Conservation (phyloP, 306 rosid genomes). For the Quercus parvula region DNA sequence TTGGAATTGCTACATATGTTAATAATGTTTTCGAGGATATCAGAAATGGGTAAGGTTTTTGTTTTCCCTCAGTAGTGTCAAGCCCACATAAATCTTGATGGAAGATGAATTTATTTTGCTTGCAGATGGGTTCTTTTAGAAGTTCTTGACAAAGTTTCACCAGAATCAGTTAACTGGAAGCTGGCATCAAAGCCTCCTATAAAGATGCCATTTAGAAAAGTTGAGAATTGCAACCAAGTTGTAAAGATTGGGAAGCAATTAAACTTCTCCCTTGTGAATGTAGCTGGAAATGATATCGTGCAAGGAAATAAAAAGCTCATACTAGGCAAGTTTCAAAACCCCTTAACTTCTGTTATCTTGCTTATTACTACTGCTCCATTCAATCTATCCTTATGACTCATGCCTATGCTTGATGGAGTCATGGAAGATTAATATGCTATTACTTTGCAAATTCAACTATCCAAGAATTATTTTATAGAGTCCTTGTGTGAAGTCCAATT, state of each 20-base stretch:
- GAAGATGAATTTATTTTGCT: constrained; percentile 4
- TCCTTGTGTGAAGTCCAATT: too few relatives aligned
- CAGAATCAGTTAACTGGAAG: constrained; percentile 94
- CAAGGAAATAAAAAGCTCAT: constrained; percentile 99
- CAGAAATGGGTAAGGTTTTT: constrained; percentile 74
- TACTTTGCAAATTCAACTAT: too few relatives aligned
- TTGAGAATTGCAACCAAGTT: constrained; percentile 98
- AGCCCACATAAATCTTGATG: constrained; percentile 21
- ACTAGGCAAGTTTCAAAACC: constrained; percentile 52
- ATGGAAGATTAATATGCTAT: too few relatives aligned
- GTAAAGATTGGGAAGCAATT: constrained; percentile 76
- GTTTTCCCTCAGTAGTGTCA: not conserved
- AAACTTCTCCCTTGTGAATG: constrained; percentile 88
- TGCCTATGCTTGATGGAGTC: not conserved
- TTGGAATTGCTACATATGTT: constrained; percentile 76
- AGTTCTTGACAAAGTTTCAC: constrained; percentile 88
- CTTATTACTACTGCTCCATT: constrained; percentile 1
- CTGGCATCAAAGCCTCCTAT: constrained; percentile 97
- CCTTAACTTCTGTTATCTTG: not conserved
- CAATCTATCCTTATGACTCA: not conserved
- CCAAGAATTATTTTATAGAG: too few relatives aligned
- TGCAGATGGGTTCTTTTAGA: constrained; percentile 97
- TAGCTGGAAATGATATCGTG: constrained; percentile 96
- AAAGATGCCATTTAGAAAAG: constrained; percentile 97
- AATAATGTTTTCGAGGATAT: constrained; percentile 97